Percentiles rank a stretch among this genome's conserved stretches.
These are phyloP conservation scores for Ligustrum vulgare DNA, from an alignment of 257 asterid genomes.

Conservation along the genomic window DNA sequence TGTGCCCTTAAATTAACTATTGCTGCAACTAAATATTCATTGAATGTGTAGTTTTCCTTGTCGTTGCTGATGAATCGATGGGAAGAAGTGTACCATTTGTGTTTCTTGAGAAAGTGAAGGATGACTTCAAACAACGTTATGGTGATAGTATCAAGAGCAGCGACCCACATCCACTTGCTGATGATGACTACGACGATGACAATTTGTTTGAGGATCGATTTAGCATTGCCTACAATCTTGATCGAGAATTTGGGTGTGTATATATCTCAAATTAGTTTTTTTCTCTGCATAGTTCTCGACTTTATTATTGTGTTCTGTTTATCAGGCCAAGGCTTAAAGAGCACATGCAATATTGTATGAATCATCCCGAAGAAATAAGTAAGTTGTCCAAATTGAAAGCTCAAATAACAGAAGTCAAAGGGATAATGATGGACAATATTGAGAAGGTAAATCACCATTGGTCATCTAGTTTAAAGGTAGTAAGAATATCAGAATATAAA, in stretches of 20 bases:
- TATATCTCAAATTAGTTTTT: not conserved
- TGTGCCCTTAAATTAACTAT: constrained; percentile 13
- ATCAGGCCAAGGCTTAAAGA: constrained; percentile 89
- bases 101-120: constrained; percentile 96
- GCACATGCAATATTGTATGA: constrained; percentile 94
- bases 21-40: not conserved
- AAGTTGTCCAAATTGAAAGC: constrained; percentile 92
- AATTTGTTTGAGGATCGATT: constrained; percentile 83
- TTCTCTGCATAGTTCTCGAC: not conserved
- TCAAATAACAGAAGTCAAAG: constrained; percentile 95
- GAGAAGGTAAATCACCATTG: constrained; percentile 67
- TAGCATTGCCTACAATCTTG: constrained; percentile 97
- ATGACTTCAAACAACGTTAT: constrained; percentile 74
- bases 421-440: constrained; percentile 98
- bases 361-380: constrained; percentile 94
- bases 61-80: constrained; percentile 90
- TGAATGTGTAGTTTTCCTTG: constrained; percentile 75
- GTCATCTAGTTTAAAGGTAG: not conserved
- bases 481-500: not conserved
- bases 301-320: constrained; percentile 19
- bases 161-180: constrained; percentile 78
- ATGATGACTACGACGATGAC: constrained; percentile 60
- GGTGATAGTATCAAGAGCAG: constrained; percentile 70
- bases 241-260: constrained; percentile 90
- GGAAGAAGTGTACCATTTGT: constrained; percentile 95